A percentile compares a stretch with the other conserved stretches of the same genome.
Conservation (phyloP, 768 basidiomycete species). For the Lanmaoa rubissima region DNA sequence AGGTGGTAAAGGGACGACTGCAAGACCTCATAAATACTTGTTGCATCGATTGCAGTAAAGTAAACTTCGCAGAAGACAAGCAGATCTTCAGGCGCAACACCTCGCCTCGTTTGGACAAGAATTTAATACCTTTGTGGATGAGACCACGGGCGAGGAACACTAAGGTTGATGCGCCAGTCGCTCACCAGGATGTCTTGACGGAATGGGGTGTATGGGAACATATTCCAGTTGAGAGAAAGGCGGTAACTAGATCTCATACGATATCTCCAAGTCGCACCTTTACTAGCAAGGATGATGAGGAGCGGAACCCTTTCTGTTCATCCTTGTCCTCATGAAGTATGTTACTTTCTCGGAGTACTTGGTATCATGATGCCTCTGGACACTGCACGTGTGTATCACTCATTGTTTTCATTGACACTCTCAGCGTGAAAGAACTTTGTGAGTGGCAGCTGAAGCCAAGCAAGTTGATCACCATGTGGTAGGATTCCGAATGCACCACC, state of each 20-base stretch:
- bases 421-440: no score
- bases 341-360: background rate
- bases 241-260: background rate
- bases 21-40: conserved; percentile 15
- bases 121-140: background rate
- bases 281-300: background rate
- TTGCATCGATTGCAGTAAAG: conserved; percentile 27
- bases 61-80: conserved; percentile 2
- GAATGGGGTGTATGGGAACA: conserved; percentile 23
- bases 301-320: background rate
- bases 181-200: conserved; percentile 19
- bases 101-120: conserved; percentile 5
- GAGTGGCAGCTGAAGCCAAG: no score
- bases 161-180: background rate
- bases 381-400: no score
- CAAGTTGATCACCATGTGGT: no score
- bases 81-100: conserved; percentile 11
- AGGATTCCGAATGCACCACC: no score
- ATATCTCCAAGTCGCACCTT: background rate
- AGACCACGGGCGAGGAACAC: background rate
- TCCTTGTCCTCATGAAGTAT: background rate
- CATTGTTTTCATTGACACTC: no score
- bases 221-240: background rate
- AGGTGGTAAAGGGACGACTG: conserved; percentile 5
- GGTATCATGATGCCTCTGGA: no score